A percentile compares a stretch with the other conserved stretches of the same genome.
phyloP scores from a whole-genome alignment of 2,329 filamentous ascomycete genomes.

The Fusarium subtropicale region DNA sequence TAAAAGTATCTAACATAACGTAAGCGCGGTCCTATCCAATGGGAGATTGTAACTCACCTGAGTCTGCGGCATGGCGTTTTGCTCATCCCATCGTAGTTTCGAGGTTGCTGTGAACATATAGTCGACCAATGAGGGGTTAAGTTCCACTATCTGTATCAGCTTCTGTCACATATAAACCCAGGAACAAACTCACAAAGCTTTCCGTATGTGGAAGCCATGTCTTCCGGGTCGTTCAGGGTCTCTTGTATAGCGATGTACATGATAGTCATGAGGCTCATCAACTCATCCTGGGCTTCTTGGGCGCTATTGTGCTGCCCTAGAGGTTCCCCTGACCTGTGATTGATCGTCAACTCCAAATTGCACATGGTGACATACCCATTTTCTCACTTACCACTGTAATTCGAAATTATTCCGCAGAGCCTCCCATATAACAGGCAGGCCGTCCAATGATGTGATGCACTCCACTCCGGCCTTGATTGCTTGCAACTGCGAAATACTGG shows the following conservation, averaged over 20 bases:
- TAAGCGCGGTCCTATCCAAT: constrained; percentile 36
- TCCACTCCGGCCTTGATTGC: constrained; percentile 68
- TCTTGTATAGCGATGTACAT: constrained; percentile 71
- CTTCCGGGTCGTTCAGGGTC: constrained; percentile 63
- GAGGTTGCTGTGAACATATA: constrained; percentile 77
- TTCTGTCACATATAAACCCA: neutral
- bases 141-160: constrained; percentile 56
- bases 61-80: constrained; percentile 69
- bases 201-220: constrained; percentile 59
- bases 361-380: neutral
- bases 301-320: constrained; percentile 55
- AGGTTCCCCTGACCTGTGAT: constrained; percentile 59
- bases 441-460: constrained; percentile 63
- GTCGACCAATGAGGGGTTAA: constrained; percentile 76
- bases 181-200: constrained; percentile 62
- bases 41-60: constrained; percentile 59
- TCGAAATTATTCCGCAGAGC: constrained; percentile 63
- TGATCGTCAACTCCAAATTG: constrained; percentile 45
- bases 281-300: constrained; percentile 68
- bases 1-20: constrained; percentile 71
- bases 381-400: constrained; percentile 61
- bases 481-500: constrained; percentile 67
- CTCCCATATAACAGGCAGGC: constrained; percentile 64
- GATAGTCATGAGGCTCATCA: constrained; percentile 72
- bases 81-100: constrained; percentile 79